Evolutionary conservation across 2,329 filamentous ascomycete genomes (phyloP), one percentile per base, ranked within the genome.

Genomic region (Coniella lustricola): DNA sequence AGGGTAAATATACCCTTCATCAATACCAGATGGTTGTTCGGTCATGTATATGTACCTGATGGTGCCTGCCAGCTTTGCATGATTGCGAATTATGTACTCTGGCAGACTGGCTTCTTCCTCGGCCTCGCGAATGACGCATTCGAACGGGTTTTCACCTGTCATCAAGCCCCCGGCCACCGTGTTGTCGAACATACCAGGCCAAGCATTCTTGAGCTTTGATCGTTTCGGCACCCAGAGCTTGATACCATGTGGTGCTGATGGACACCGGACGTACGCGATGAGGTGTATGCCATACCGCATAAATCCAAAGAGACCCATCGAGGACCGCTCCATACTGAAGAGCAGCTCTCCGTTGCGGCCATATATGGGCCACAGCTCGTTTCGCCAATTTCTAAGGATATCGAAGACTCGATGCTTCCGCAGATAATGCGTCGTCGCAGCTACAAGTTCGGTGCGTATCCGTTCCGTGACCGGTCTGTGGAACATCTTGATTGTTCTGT

Each of bases 161-260:
- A 85, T 82, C 56, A 97, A 82, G 0, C 89, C 78, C n/a, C 78
- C 78, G 0, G 90, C 93, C 7, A 95, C 93, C 1, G 90, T 90
- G 65, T 97, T 98, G 66, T 98, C 93, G 56, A 98, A 73, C 77
- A 96, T 90, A n/a, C 85, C 78, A 0, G 85, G 84, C 62, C 91
- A 98, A 0, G 90, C 96, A 56, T 87, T 81, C 72, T 97, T 98
- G 50, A 73, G 78, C 44, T 72, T 73, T 12, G 90, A 79, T 9
- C 93, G 77, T 39, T 83, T 77, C 3, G 93, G 87, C 2, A 95
- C 79, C 91, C 93, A 97, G 35, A 98, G 74, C 60, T 81, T 84
- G 38, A 95, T 67, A 16, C 82, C 84, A 45, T 75, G 65, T 34
- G 53, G 64, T 37, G 60, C 68, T 59, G 25, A 63, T 64, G 34